Evolutionary conservation across 352 stramenopile species (phyloP), one percentile per base, ranked within the genome.

Genomic region (Globisporangium rhizosaccharum): DNA sequence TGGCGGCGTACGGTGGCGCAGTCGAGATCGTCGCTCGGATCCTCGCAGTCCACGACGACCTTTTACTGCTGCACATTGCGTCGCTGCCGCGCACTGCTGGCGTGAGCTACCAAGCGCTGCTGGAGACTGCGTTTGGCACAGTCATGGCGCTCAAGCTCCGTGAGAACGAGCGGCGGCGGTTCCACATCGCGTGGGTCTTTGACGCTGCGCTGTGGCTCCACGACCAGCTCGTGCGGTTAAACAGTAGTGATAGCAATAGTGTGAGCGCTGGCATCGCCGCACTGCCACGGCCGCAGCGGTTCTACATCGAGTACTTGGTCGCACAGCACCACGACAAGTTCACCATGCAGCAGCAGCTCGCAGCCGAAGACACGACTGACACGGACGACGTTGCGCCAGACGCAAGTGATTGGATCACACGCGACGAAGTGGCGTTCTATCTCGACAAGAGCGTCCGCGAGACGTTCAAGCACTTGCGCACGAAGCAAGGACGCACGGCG

Each of bases 101-200:
- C 23, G 66, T 64, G 18, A 73, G 65, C 33, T 87, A 81, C 46
- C 47, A 65, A 0, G 52, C 62, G 3, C 51, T 88, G 30, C 51
- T 88, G 11, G 56, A 77, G 53, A 51, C 62, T 0, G 67, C 75
- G 0, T 85, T 79, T 49, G 70, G 73, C 0, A 70, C 42, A 0
- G 63, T 81, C 2, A 90, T 90, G 79, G 66, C 68, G 47, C 55
- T 18, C n/a, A 90, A 87, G 46, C 55, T 92, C 17, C 76, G 76
- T 1, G 67, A 73, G 14, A 92, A 90, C 23, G 78, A 86, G 51
- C 71, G 72, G 5, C 80, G 78, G 5, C 76, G 75, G 1, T 92
- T 88, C 60, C 70, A 88, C 41, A n/a, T 73, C 50, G 72, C 67
- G 9, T 92, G 82, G 80, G 51, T 84, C 18, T 73, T 73, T 57